Base-by-base conservation (phyloP, 2,329 filamentous ascomycete genomes). In the Eutypa lata region DNA sequence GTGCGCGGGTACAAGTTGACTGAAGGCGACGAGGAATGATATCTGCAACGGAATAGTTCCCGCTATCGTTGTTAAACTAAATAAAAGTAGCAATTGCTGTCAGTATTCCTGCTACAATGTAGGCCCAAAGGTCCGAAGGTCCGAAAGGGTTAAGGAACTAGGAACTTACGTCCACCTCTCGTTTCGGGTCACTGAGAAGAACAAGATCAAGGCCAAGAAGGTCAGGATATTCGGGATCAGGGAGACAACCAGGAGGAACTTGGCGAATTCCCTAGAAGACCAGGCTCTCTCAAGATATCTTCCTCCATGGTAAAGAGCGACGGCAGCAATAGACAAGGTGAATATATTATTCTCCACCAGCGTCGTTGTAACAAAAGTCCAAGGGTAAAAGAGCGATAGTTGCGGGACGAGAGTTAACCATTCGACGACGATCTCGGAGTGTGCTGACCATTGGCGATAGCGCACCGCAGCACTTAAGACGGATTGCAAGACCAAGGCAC, bases 1-100 rank as follows among this genome's bases (percentile, higher is more conserved):
- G 72, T 99, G 94, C 57, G 96, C 92, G 21, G 94, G 94, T 35
- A 97, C 89, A 48, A 99, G 89, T 73, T 99, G 94, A 74, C 96
- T 97, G 74, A 97, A 96, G 51, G 93, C 90, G 64, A 97, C 90
- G 56, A 99, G 88, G 76, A 97, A 97, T 56, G 89, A 87, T 46
- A 94, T 91, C 71, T 97, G 93, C 53, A 97, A 79, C 16, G 92
- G 86, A 58, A 96, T 87, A 51, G 91, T 92, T 62, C 94, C 94
- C 62, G 89, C 90, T 66, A 97, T 90, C 58, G 89, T 87, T 45
- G 89, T 91, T 46, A 90, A 73, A 49, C 89, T 94, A 64, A 14
- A 51, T 47, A 52, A 6, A 50, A n/a, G 33, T 28, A 16, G 14
- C 33, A 38, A 55, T 65, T 53, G 65, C 61, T 58, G 49, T 45